Conservation (phyloP, 78 protist genomes). For the Chrysochromulina tobinii region DNA sequence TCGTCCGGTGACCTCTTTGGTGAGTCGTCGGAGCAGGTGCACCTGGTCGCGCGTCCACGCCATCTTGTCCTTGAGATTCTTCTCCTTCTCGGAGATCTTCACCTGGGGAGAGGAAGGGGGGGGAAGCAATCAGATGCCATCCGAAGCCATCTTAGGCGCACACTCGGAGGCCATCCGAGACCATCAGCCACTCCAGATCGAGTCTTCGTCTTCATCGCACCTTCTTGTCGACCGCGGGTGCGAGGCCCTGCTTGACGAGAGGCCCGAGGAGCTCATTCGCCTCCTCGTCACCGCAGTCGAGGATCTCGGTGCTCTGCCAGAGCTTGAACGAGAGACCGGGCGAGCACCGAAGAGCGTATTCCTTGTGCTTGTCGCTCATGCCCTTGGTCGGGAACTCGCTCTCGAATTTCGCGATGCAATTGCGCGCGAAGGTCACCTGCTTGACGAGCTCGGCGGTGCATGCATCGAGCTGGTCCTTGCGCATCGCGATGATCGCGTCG, state of each 20-base stretch:
- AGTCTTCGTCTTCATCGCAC: too few species aligned
- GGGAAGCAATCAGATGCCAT: too few species aligned
- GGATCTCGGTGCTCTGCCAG: background rate
- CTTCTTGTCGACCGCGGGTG: too few species aligned
- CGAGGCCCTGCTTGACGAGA: background rate
- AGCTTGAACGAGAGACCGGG: background rate
- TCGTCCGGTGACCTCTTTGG: background rate
- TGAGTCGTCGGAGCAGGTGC: constrained; percentile 17
- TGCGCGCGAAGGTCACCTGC: background rate
- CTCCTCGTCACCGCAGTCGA: background rate
- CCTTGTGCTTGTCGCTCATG: too few species aligned
- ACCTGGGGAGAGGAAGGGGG: background rate
- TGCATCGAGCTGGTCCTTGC: background rate
- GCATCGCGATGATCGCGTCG: background rate
- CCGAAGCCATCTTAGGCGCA: too few species aligned
- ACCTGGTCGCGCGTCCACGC: background rate
- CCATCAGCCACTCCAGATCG: too few species aligned
- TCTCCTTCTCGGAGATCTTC: background rate
- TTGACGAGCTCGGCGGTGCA: background rate
- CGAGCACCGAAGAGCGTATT: too few species aligned
- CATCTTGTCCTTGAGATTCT: background rate
- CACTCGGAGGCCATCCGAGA: too few species aligned
- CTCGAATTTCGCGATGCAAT: too few species aligned
- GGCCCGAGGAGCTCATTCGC: background rate
- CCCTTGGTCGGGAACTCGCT: too few species aligned